Evolutionary conservation across 2,329 filamentous ascomycete genomes (phyloP), one percentile per base, ranked within the genome.

Genomic region (Xylariaceae sp.): DNA sequence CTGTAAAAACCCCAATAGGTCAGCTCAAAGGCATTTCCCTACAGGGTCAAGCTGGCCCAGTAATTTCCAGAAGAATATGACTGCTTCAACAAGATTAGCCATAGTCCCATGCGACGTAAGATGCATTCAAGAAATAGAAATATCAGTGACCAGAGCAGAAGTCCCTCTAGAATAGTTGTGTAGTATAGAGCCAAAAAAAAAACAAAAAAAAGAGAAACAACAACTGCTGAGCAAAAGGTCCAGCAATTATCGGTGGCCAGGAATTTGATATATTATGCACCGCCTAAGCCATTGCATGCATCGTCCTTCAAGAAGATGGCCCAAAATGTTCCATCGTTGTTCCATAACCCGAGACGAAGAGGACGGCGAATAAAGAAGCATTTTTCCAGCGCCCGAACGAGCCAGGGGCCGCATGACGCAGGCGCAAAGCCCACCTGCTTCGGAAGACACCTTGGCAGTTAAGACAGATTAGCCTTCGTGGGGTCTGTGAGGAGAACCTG

Each of bases 401-500:
- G n/a, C n/a, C n/a, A n/a, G n/a, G n/a, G n/a, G n/a, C n/a, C n/a
- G n/a, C n/a, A n/a, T n/a, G n/a, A n/a, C n/a, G n/a, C n/a, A n/a
- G n/a, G n/a, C n/a, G n/a, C n/a, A n/a, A n/a, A n/a, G n/a, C n/a
- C n/a, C n/a, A n/a, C n/a, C n/a, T n/a, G n/a, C n/a, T n/a, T n/a
- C n/a, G n/a, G n/a, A n/a, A n/a, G n/a, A n/a, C n/a, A n/a, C n/a
- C n/a, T n/a, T n/a, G n/a, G n/a, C n/a, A 50, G 45, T 21, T 19
- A 54, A 36, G 39, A 16, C 19, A 33, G 49, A 57, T 57, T 53
- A 7, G 47, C n/a, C n/a, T n/a, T n/a, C n/a, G n/a, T n/a, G n/a
- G n/a, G n/a, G 54, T 58, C 50, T 61, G 28, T 51, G 58, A 52
- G 58, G 54, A 58, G 58, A 61, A 61, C 58, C 58, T 21, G 58